Evolutionary conservation across 768 basidiomycete genomes (phyloP), one percentile per base, ranked within the genome.

Genomic region (Leccinum disarticulatum): DNA sequence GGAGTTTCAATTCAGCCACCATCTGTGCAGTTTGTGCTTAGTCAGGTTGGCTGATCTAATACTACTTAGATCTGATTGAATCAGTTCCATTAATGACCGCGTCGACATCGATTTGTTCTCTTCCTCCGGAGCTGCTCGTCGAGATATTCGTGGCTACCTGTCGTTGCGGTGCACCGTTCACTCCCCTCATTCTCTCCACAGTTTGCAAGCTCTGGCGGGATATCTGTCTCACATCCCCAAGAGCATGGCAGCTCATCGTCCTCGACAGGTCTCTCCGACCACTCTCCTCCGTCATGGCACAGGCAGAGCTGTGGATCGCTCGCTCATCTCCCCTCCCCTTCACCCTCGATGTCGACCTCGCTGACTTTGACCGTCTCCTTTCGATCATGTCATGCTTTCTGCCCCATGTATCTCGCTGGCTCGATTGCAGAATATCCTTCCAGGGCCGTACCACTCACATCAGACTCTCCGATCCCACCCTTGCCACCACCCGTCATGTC

Each of bases 301-400:
- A 87, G 57, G 83, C 84, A 3, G 66, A 74, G 28, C 66, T 84
- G 0, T 91, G 85, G 86, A 73, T 81, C 31, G 66, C 73, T 56
- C 79, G 78, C 52, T 87, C 87, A 4, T 62, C 71, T 6, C 83
- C 83, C 0, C 77, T 88, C 38, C 76, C 77, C 1, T 81, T 88
- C 64, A 78, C 82, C 61, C 75, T 90, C 54, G 76, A 83, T 38
- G 67, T 90, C 57, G 71, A 79, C 15, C 71, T 85, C 19, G 57
- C 73, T 22, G 76, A 80, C 57, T 71, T 77, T 28, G 83, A 87
- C 58, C 73, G 74, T 57, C 75, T 89, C 35, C 77, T 90, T 4
- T 81, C 88, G 9, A 77, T 90, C 59, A 74, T 91, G 35, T 85
- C 87, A 0, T 86, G 85, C 5, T 76, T 90, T 36, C 74, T 91